These are phyloP conservation scores for Spergularia azorica DNA, from an alignment of 179 eudicot species.

Conservation along the genomic window DNA sequence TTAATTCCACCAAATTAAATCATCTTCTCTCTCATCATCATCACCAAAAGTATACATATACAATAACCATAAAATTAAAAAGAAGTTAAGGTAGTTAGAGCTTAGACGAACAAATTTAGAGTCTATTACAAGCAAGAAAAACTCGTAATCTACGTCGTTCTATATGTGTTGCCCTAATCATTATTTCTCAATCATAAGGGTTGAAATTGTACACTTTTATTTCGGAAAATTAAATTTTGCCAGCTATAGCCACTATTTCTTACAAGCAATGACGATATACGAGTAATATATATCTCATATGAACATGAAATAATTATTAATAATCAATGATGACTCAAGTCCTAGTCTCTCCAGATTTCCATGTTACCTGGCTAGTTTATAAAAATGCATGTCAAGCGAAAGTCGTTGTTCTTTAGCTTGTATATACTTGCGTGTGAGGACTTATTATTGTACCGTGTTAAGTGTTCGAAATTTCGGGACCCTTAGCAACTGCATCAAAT, in stretches of 20 bases:
- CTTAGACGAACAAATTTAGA: neutral
- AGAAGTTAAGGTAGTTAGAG: slow-evolving; percentile 25
- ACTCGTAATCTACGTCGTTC: neutral
- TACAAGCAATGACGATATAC: slow-evolving; percentile 13
- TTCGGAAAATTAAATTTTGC: neutral
- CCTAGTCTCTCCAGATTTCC: slow-evolving; percentile 14
- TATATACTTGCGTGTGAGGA: slow-evolving; percentile 5
- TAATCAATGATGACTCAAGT: slow-evolving; percentile 3
- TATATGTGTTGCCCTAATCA: slow-evolving; percentile 15
- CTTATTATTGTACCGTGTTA: neutral
- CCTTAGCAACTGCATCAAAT: neutral
- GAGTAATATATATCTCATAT: neutral
- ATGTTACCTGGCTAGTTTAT: slow-evolving; percentile 5
- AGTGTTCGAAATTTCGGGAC: neutral
- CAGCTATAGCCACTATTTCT: slow-evolving; percentile 17
- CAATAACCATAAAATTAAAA: too few relatives aligned
- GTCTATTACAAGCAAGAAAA: neutral
- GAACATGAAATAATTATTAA: neutral
- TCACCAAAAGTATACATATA: neutral
- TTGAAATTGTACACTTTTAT: slow-evolving; percentile 20
- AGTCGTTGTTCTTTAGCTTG: neutral
- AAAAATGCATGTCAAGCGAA: neutral
- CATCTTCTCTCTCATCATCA: neutral
- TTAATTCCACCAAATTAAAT: slow-evolving; percentile 16
- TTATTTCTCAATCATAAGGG: slow-evolving; percentile 24